These are phyloP conservation scores for Anisodus acutangulus DNA, from an alignment of 257 asterid genomes.

Conservation along the genomic window DNA sequence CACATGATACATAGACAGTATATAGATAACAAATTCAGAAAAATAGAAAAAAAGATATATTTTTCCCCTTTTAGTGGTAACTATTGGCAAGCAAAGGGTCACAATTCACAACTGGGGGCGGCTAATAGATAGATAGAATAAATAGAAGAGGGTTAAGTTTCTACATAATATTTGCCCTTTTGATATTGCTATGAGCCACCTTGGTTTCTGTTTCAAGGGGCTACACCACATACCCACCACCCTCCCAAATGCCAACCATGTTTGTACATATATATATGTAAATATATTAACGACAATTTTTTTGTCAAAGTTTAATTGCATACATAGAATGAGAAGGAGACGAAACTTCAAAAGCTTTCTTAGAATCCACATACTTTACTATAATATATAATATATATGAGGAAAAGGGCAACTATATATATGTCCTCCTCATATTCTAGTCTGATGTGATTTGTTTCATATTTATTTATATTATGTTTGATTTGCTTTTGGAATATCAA, in stretches of 20 bases:
- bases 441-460: conserved; percentile 33
- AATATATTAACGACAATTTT: conserved; percentile 23
- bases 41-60: neutral
- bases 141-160: neutral
- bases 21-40: neutral
- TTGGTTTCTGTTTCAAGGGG: conserved; percentile 22
- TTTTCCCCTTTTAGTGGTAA: neutral
- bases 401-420: conserved; percentile 4
- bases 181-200: conserved; percentile 10
- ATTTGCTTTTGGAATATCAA: neutral
- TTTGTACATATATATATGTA: neutral
- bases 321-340: conserved; percentile 40
- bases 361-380: neutral
- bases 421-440: conserved; percentile 36
- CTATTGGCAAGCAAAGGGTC: conserved; percentile 12
- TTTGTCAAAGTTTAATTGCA: conserved; percentile 45
- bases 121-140: neutral
- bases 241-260: neutral
- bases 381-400: neutral
- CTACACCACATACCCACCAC: neutral
- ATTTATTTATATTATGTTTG: neutral
- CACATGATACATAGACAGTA: conserved; percentile 18
- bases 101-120: conserved; percentile 29
- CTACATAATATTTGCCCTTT: conserved; percentile 12
- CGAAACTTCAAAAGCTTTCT: conserved; percentile 18